Percentiles rank a stretch among this genome's conserved stretches.
phyloP scores from a whole-genome alignment of 257 asterid species.

The Capsicum rhomboideum region DNA sequence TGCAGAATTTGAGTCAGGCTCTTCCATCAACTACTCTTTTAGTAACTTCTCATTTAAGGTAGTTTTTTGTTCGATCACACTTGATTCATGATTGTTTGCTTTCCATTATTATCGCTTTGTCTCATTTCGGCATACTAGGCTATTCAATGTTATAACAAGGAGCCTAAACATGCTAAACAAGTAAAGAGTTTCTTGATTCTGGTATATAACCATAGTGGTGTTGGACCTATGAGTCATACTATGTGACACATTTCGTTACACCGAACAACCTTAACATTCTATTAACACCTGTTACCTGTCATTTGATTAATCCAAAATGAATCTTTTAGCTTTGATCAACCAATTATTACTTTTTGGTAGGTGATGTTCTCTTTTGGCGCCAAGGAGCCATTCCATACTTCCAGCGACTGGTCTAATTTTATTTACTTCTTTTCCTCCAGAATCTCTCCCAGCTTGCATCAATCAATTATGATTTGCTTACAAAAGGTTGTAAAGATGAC shows the following conservation, averaged over 20 bases:
- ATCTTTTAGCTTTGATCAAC: neutral
- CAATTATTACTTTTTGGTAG: neutral
- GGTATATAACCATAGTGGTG: neutral
- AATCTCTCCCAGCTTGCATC: constrained; percentile 95
- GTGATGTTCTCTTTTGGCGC: neutral
- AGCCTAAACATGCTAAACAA: neutral
- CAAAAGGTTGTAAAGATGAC: constrained; percentile 82
- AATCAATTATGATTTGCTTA: constrained; percentile 86
- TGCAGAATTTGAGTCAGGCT: constrained; percentile 61
- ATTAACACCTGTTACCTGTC: neutral
- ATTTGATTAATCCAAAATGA: neutral
- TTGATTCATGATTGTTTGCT: neutral
- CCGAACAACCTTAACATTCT: neutral
- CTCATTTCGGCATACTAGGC: neutral
- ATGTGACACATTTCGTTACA: neutral
- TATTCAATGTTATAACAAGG: neutral
- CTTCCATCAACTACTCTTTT: constrained; percentile 73
- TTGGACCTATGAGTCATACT: neutral
- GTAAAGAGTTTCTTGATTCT: neutral
- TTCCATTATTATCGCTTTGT: neutral
- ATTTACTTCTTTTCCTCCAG: constrained; percentile 23
- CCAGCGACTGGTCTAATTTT: neutral
- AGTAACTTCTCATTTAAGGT: constrained; percentile 99
- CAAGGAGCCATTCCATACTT: neutral
- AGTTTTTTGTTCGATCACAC: neutral